Base-by-base conservation (phyloP, 2,329 filamentous ascomycete species). In the Paracoccidioides lutzii region DNA sequence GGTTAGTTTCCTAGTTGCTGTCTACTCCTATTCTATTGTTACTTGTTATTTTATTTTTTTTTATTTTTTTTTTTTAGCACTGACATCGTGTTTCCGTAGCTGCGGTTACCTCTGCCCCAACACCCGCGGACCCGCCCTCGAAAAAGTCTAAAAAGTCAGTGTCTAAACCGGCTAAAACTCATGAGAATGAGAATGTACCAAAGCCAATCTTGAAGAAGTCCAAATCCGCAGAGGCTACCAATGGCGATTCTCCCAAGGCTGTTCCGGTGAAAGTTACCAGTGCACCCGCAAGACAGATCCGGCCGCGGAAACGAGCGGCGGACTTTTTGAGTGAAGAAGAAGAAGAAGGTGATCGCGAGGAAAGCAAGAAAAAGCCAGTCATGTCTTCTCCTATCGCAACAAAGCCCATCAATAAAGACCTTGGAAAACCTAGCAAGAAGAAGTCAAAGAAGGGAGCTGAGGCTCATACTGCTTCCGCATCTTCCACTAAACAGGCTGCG, bases 91-190 rank as follows among this genome's bases (percentile, higher is more conserved):
- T 53, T 58, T 56, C 41, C 58, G 14, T 55, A 61, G 58, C 59
- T 56, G 59, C 60, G 53, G 58, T 63, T 68, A 69, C 70, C 62
- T 69, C 72, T 37, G 65, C 68, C 53, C 66, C 67, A 45, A 64
- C 67, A 50, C 69, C 65, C 54, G 68, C 66, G 58, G 77, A 79
- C 53, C 62, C 71, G 30, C 79, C 79, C 43, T 77, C 78, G 9
- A 77, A 76, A 57, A 87, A 85, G 65, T 81, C 82, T 32, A 85
- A 85, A 66, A 75, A 74, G 61, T 68, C 66, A 59, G 66, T 69
- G 52, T 61, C 63, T 56, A 72, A 71, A 59, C 49, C 64, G 53
- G 55, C 62, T 49, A 62, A 70, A 52, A 41, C 60, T 43, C 53
- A 65, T 44, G 62, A 68, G 41, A 61, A 66, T 35, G 45, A 68